Base-by-base conservation (phyloP, 768 basidiomycete genomes). In the Pleurotus salmoneostramineus region DNA sequence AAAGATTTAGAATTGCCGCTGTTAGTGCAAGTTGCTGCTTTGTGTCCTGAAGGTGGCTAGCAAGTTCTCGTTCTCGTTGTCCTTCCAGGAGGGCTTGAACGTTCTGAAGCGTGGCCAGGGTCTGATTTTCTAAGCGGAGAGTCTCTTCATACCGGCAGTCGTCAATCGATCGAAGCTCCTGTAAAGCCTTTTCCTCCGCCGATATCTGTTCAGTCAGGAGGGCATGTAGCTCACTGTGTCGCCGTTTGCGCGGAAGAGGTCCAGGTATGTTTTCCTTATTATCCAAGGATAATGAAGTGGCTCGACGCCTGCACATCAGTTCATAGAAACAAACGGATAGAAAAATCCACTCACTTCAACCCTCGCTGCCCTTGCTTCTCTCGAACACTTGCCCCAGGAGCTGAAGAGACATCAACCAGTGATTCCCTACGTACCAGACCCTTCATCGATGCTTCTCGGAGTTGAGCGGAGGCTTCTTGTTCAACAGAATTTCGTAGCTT, bases 21-120 rank as follows among this genome's bases (percentile, higher is more conserved):
- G 37, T 40, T 14, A 40, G 14, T 40, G 37, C 37, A 40, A 6
- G 6, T 6, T 6, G 37, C 14, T 14, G 37, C 6, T 40, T 14
- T 14, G 6, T 40, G 6, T 40, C 6, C 37, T 40, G 6, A 40
- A 6, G 37, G 48, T 33, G 11, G 55, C 61, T 4, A 36, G 61
- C 36, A 61, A 63, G 50, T 10, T 27, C 46, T 8, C 27, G 46
- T 47, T 47, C 21, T 47, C 21, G 46, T 47, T 47, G 46, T 10
- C 12, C 46, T 47, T 47, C 46, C 46, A 47, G 11, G 12, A 47
- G 21, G 10, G 46, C 11, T 31, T 10, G 21, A 31, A 47, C 27
- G 15, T 17, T 17, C 10, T 47, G 46, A 8, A 47, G 27, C 12
- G 21, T 47, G 15, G 12, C 46, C 8, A 47, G 11, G 8, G 46